Conservation (phyloP, 2,329 filamentous ascomycete genomes). For the Colletotrichum scovillei region DNA sequence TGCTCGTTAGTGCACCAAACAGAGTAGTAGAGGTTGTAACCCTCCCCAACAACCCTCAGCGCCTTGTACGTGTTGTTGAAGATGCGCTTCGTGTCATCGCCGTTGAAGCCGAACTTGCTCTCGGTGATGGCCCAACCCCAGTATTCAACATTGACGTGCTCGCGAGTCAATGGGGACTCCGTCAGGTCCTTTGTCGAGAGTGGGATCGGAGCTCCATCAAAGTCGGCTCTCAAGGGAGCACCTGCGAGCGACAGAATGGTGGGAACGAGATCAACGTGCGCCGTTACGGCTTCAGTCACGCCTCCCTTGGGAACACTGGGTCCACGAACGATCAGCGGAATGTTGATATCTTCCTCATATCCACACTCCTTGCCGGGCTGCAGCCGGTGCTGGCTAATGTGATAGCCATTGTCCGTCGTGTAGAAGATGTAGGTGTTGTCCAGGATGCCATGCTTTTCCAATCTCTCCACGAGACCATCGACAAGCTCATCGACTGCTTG, state of each 20-base stretch:
- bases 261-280: conserved; percentile 66
- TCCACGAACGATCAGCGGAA: conserved; percentile 62
- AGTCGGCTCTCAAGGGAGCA: conserved; percentile 53
- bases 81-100: conserved; percentile 38
- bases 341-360: conserved; percentile 63
- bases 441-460: conserved; percentile 46
- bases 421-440: conserved; percentile 64
- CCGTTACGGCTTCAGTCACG: conserved; percentile 53
- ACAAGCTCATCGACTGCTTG: conserved; percentile 60
- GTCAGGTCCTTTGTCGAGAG: conserved; percentile 40
- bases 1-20: conserved; percentile 65
- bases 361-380: conserved; percentile 63
- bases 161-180: conserved; percentile 42
- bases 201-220: conserved; percentile 63
- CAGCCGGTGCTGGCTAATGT: conserved; percentile 64
- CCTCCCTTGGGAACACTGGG: conserved; percentile 55
- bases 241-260: conserved; percentile 59
- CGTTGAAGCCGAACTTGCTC: conserved; percentile 40
- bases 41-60: conserved; percentile 56
- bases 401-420: conserved; percentile 64
- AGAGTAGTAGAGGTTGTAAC: conserved; percentile 66
- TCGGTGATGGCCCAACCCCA: conserved; percentile 57
- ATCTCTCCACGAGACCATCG: conserved; percentile 48
- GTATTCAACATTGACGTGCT: conserved; percentile 65
- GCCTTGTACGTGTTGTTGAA: conserved; percentile 66